Evolutionary conservation across 441 rosid species (phyloP).

Genomic region (Populus hybrid): DNA sequence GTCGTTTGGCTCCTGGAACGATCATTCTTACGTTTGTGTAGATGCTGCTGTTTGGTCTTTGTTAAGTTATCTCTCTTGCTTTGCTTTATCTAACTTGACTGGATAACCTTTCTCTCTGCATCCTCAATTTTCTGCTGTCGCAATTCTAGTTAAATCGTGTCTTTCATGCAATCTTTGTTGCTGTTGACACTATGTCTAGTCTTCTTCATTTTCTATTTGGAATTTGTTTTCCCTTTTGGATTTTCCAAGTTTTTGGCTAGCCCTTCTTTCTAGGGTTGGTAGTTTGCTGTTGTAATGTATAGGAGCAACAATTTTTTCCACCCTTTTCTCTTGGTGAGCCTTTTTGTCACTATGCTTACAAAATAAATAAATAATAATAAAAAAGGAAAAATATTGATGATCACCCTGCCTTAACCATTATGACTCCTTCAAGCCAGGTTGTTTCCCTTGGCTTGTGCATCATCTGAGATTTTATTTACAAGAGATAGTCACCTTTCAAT

Average conservation of each 20-base stretch:
- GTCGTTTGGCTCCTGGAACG: not conserved
- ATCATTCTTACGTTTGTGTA: not conserved
- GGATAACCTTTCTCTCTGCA: not conserved
- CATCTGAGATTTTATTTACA: too few species aligned
- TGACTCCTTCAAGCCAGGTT: too few species aligned
- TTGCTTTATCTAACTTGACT: too few species aligned
- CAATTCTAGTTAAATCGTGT: not conserved
- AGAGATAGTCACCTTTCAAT: too few species aligned
- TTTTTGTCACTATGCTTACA: not conserved
- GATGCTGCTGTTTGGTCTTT: too few species aligned
- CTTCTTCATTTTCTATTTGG: not conserved
- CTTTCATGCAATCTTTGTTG: not conserved
- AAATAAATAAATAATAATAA: too few species aligned
- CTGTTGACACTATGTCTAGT: not conserved
- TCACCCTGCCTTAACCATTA: too few species aligned
- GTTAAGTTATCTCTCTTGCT: not conserved
- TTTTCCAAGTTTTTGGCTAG: not conserved
- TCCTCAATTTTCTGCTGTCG: not conserved
- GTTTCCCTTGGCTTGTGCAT: too few species aligned
- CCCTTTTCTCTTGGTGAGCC: not conserved
- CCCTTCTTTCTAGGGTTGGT: not conserved
- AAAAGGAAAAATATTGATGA: not conserved
- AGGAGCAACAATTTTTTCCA: too few species aligned
- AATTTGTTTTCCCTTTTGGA: not conserved
- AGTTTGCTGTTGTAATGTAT: not conserved